Evolutionary conservation across 1,284 basidiomycete genomes (phyloP).

Genomic region (Trichosporon sp.): DNA sequence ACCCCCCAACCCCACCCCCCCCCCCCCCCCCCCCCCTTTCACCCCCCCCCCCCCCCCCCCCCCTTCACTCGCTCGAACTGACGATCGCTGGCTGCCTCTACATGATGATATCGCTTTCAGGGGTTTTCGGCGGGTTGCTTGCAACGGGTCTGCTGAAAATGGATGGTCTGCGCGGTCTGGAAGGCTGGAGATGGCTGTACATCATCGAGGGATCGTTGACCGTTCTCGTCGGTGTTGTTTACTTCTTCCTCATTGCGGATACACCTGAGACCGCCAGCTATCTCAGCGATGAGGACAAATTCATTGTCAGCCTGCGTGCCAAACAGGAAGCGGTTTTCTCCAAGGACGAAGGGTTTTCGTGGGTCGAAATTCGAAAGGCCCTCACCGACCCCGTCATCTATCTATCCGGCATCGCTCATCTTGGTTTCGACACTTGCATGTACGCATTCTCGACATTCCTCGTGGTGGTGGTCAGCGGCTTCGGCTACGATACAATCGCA

Average conservation of each 20-base stretch:
- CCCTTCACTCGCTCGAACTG: no score
- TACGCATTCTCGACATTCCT: slow-evolving; percentile 18
- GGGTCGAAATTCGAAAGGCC: slow-evolving; percentile 12
- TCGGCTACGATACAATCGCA: slow-evolving; percentile 21
- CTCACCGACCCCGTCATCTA: slow-evolving; percentile 15
- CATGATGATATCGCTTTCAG: slow-evolving; percentile 28
- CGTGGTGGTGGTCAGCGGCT: background rate
- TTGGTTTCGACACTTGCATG: slow-evolving; percentile 29
- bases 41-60: no score
- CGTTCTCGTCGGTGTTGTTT: slow-evolving; percentile 7
- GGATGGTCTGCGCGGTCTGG: slow-evolving; percentile 12
- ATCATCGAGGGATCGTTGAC: slow-evolving; percentile 16
- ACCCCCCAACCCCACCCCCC: no score
- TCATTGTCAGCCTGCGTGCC: slow-evolving; percentile 3
- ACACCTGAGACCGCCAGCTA: slow-evolving; percentile 4
- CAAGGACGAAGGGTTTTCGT: slow-evolving; percentile 13
- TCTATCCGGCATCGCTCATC: slow-evolving; percentile 23
- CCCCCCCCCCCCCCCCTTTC: no score
- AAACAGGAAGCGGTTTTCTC: slow-evolving; percentile 6
- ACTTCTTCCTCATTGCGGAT: slow-evolving; percentile 12
- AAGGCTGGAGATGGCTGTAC: slow-evolving; percentile 17
- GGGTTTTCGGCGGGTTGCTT: slow-evolving; percentile 35
- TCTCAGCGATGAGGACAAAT: slow-evolving; percentile 8
- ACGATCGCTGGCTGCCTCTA: no score
- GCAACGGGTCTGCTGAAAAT: slow-evolving; percentile 14